phyloP scores from a whole-genome alignment of 768 basidiomycete species.

The Amanita thiersii region DNA sequence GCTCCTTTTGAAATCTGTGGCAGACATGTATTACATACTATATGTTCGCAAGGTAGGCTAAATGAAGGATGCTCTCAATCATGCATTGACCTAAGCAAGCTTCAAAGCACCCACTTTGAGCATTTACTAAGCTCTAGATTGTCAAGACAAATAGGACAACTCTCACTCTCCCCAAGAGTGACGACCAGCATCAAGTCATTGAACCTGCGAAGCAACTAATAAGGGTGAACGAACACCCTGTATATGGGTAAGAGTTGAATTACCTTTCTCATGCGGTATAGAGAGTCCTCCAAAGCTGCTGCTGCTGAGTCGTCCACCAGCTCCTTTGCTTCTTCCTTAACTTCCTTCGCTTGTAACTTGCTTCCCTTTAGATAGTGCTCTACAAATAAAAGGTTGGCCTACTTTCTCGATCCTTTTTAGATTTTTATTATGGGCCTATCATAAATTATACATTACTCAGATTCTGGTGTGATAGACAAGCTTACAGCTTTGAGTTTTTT shows the following conservation, averaged over 20 bases:
- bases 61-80: neutral
- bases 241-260: neutral
- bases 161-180: constrained; percentile 27
- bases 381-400: neutral
- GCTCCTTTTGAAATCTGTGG: constrained; percentile 18
- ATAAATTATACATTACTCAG: neutral
- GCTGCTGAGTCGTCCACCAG: constrained; percentile 19
- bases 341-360: constrained; percentile 20
- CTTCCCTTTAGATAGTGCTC: neutral
- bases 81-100: neutral
- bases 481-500: constrained; percentile 14
- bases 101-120: constrained; percentile 21
- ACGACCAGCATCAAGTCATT: constrained; percentile 27
- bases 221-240: neutral
- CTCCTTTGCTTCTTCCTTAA: constrained; percentile 28
- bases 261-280: constrained; percentile 34
- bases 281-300: constrained; percentile 23
- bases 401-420: constrained; percentile 19
- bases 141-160: constrained; percentile 31
- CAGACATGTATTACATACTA: constrained; percentile 31
- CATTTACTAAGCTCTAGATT: constrained; percentile 22
- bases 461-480: neutral
- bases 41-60: constrained; percentile 37
- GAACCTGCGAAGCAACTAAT: constrained; percentile 33
- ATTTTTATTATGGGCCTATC: constrained; percentile 15